A percentile compares a stretch with the other conserved stretches of the same genome.
These are phyloP conservation scores for Hysterium pulicare DNA, from an alignment of 2,329 filamentous ascomycete genomes.

Conservation along the genomic window DNA sequence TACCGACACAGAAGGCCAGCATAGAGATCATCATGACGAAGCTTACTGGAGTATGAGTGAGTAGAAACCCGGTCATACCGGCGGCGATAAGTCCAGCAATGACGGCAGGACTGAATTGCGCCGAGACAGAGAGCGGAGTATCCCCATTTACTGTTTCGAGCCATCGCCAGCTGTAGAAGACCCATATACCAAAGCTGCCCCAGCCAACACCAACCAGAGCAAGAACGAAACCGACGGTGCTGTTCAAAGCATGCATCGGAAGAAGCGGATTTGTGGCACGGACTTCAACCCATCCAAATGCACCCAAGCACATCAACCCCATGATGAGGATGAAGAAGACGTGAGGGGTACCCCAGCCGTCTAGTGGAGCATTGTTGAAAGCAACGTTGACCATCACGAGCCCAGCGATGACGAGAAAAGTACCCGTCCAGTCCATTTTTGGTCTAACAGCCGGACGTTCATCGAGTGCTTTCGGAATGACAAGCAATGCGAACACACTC, in stretches of 20 bases:
- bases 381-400: constrained; percentile 28
- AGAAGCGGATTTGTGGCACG: constrained; percentile 25
- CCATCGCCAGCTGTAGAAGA: constrained; percentile 36
- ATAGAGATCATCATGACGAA: constrained; percentile 39
- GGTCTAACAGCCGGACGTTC: constrained; percentile 12
- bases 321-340: constrained; percentile 28
- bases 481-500: constrained; percentile 8
- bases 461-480: constrained; percentile 15
- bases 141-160: constrained; percentile 28
- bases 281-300: constrained; percentile 26
- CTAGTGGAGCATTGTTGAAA: constrained; percentile 27
- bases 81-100: constrained; percentile 35
- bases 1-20: constrained; percentile 32
- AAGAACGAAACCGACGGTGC: constrained; percentile 26
- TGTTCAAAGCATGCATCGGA: constrained; percentile 25
- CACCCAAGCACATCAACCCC: constrained; percentile 18
- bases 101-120: constrained; percentile 31
- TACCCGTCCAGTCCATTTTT: constrained; percentile 25
- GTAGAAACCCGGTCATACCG: constrained; percentile 34
- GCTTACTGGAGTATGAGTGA: constrained; percentile 35
- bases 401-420: constrained; percentile 17
- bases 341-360: constrained; percentile 23
- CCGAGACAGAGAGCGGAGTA: constrained; percentile 30
- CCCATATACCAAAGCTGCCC: constrained; percentile 33
- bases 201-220: constrained; percentile 25